These are phyloP conservation scores for Musa schizocarpa DNA, from an alignment of 176 grass and related monocot species.

Conservation along the genomic window DNA sequence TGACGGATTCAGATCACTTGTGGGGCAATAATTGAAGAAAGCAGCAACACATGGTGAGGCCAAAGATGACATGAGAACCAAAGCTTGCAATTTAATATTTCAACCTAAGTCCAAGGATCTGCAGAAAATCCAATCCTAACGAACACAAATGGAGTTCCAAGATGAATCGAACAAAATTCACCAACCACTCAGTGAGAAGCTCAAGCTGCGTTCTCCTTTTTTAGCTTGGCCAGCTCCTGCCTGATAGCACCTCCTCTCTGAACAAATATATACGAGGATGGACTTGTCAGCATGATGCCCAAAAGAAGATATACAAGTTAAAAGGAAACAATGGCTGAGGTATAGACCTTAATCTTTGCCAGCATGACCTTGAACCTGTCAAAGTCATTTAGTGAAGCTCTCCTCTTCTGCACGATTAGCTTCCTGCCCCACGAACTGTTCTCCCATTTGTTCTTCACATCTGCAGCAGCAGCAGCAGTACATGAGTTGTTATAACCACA, in stretches of 20 bases:
- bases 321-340: neutral
- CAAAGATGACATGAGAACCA: too few relatives aligned
- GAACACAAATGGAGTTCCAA: neutral
- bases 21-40: too few relatives aligned
- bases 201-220: conserved; percentile 50
- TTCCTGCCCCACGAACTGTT: conserved; percentile 96
- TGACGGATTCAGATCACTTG: too few relatives aligned
- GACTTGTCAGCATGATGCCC: neutral
- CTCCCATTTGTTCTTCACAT: conserved; percentile 92
- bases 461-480: conserved; percentile 20
- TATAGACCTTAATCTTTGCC: conserved; percentile 69
- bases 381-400: conserved; percentile 85
- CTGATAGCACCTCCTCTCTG: conserved; percentile 78
- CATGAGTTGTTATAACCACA: neutral
- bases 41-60: too few relatives aligned
- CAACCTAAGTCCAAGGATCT: neutral
- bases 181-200: neutral
- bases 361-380: conserved; percentile 96
- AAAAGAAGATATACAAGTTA: neutral
- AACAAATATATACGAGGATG: neutral
- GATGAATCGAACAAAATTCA: neutral
- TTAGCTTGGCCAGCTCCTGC: conserved; percentile 80
- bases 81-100: neutral
- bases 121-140: neutral
- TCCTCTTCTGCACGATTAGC: conserved; percentile 90